These are phyloP conservation scores for Entamoeba dispar DNA, from an alignment of 208 protist genomes.

Conservation along the genomic window DNA sequence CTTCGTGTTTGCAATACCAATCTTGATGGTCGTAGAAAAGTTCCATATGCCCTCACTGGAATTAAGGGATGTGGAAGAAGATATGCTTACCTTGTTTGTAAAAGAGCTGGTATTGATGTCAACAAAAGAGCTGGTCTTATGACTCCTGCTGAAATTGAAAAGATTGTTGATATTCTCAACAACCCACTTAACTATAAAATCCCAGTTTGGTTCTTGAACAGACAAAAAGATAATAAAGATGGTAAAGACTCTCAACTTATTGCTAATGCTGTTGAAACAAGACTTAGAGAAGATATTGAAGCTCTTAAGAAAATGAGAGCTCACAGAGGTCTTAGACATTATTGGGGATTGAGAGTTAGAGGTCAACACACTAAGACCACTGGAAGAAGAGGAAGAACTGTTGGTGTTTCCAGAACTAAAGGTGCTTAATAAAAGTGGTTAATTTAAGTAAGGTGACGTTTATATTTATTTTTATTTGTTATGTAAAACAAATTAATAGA, in stretches of 20 bases:
- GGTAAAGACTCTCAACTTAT: constrained; percentile 83
- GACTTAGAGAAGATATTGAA: constrained; percentile 94
- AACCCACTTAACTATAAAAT: constrained; percentile 94
- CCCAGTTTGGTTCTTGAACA: constrained; percentile 98
- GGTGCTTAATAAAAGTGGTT: neutral
- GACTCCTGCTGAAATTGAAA: constrained; percentile 70
- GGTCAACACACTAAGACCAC: constrained; percentile 99
- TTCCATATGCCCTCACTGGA: constrained; percentile 13
- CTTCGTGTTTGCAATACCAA: constrained; percentile 99
- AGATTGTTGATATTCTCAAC: constrained; percentile 79
- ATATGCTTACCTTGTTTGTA: constrained; percentile 87
- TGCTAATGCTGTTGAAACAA: constrained; percentile 77
- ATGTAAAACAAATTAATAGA: no score
- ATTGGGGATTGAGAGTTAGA: constrained; percentile 84
- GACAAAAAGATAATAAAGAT: constrained; percentile 85
- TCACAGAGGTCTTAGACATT: constrained; percentile 92
- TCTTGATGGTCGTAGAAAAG: constrained; percentile 69
- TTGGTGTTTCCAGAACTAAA: constrained; percentile 49
- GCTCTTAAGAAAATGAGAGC: constrained; percentile 89
- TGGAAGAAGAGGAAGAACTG: constrained; percentile 71
- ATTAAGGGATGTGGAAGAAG: constrained; percentile 95
- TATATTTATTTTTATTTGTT: no score
- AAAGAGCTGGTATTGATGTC: constrained; percentile 88
- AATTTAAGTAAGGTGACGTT: no score
- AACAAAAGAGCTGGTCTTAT: constrained; percentile 60